phyloP scores from a whole-genome alignment of 2,329 filamentous ascomycete genomes.

The Aspergillus tubingensis region DNA sequence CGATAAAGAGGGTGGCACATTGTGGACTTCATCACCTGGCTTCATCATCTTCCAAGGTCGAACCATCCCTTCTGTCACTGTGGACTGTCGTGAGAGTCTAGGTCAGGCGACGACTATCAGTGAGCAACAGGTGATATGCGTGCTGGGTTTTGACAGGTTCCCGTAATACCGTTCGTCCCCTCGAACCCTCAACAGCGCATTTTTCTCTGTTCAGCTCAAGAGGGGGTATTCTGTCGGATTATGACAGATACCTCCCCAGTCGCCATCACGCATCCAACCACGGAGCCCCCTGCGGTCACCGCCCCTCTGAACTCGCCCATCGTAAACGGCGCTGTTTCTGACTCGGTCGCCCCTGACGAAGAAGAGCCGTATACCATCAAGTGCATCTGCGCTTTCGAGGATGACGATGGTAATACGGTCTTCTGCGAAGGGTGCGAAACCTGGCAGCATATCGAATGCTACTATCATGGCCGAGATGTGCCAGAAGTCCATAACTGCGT shows the following conservation, averaged over 20 bases:
- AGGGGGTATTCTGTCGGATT: constrained; percentile 55
- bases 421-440: constrained; percentile 94
- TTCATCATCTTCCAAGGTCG: neutral
- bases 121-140: constrained; percentile 25
- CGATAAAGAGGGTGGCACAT: constrained; percentile 1
- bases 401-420: constrained; percentile 97
- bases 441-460: constrained; percentile 98
- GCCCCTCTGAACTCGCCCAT: constrained; percentile 45
- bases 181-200: constrained; percentile 24
- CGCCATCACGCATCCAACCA: constrained; percentile 51
- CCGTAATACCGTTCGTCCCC: constrained; percentile 17
- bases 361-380: constrained; percentile 79
- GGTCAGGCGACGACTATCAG: constrained; percentile 5
- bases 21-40: neutral
- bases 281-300: constrained; percentile 50
- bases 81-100: neutral
- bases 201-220: constrained; percentile 33
- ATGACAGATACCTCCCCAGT: constrained; percentile 57
- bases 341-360: constrained; percentile 45
- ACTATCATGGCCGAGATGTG: constrained; percentile 77
- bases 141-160: constrained; percentile 23
- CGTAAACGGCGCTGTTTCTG: constrained; percentile 45
- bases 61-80: neutral
- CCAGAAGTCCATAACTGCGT: constrained; percentile 82
- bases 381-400: constrained; percentile 90